Evolutionary conservation across 495 filamentous ascomycete genomes (phyloP), one percentile per base, ranked within the genome.

Genomic region (Penicillium steckii): DNA sequence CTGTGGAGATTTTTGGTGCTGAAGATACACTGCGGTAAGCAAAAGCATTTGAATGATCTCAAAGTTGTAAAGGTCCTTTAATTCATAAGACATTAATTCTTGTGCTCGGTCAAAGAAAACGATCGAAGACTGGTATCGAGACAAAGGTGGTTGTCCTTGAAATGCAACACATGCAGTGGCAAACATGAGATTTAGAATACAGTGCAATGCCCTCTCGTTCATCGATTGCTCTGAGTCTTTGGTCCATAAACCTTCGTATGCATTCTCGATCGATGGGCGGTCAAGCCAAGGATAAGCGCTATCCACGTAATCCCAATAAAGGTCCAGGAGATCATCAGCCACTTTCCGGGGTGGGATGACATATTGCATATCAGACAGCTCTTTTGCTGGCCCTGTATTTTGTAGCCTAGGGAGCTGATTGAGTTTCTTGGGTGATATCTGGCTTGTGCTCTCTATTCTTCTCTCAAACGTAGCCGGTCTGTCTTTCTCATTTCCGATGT

Each of bases 231-330:
- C 21, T 41, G 25, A 46, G 23, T 50, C 46, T 17, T 45, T 45
- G 9, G 26, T 43, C 60, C 60, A 63, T n/a, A 60, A 21, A 2
- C 50, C 46, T 41, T 53, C 42, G 26, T 63, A 63, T 26, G 50
- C 48, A 4, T 37, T 33, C 48, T 60, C 49, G 15, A 59, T 53
- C 3, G 46, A 41, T 3, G 45, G 13, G 46, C 49, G 35, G 35
- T 63, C 49, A 18, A 63, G 45, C 49, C 53, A 59, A 8, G 60
- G 60, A 33, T 60, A 60, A 17, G 55, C 41, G 22, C 32, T 50
- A 50, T 63, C 52, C 18, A 63, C 56, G 24, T 53, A 56, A 12
- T 55, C 59, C 60, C 60, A 63, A 41, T 63, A 63, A 6, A 52
- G 21, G 44, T 10, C 33, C 18, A 63, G 18, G 19, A 63, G 33